Evolutionary conservation across 805 yeast species (phyloP), one percentile per base, ranked within the genome.

Genomic region (Hanseniaspora lachancei): DNA sequence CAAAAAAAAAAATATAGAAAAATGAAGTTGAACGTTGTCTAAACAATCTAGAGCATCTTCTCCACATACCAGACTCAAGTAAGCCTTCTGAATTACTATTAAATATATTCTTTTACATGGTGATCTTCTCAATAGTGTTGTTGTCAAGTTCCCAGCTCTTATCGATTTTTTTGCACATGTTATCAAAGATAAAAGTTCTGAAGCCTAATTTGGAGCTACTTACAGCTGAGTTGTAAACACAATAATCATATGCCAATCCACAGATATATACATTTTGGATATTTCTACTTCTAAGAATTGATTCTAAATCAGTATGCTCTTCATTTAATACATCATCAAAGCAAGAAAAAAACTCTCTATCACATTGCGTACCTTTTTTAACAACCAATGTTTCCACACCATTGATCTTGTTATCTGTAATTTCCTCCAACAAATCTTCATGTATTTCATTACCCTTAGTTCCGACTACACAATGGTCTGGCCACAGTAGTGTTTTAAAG

Each of bases 271-370:
- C 88, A 43, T 80, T 77, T 2, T 77, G 74, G 44, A 87, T 78
- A 0, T 66, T 69, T 41, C 75, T 65, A 1, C 70, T 62, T 27
- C 64, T 66, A 59, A 89, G 72, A 43, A 74, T 68, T 1, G 64
- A 66, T 53, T 75, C 73, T 59, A 89, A 70, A 55, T 80, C 89
- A 0, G 97, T 89, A 44, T 78, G 72, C 62, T 84, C 82, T 29
- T 77, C 63, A 29, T 78, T 75, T 91, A 95, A 86, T 32, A 79
- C 74, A 67, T 89, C 97, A 54, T 76, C 72, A 66, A 89, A 89
- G 32, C 95, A 89, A 16, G 96, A 88, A 64, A 88, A 89, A 66
- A 83, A 88, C 65, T 89, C 97, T 21, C 93, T 68, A 61, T 86
- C 89, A 27, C 70, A 71, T 32, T 82, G 67, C 57, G 74, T 75